Evolutionary conservation across 164 flowering plant genomes (phyloP).

Genomic region (Kalanchoe fedtschenkoi): DNA sequence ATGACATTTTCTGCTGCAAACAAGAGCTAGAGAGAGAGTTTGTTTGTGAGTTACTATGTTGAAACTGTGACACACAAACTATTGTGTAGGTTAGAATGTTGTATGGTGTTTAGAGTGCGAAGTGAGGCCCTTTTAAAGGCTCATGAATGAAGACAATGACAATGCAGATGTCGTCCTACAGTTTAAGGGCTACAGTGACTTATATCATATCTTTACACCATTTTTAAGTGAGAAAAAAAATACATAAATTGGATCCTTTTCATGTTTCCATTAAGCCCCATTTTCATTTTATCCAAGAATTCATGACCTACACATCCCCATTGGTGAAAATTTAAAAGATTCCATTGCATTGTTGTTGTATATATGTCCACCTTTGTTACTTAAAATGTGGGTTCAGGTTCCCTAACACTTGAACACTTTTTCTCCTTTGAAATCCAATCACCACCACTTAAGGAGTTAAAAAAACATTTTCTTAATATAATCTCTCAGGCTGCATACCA

Average conservation of each 20-base stretch:
- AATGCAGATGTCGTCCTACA: slow-evolving; percentile 1
- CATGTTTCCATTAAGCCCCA: slow-evolving; percentile 1
- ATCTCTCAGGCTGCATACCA: neutral
- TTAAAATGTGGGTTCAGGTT: slow-evolving; percentile 1
- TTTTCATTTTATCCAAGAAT: slow-evolving; percentile 1
- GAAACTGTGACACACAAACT: too few relatives aligned
- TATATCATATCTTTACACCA: neutral
- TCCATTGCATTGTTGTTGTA: neutral
- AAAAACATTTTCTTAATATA: neutral
- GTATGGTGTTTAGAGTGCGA: neutral
- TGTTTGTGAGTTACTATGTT: too few relatives aligned
- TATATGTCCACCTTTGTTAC: slow-evolving; percentile 2
- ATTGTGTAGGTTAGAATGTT: neutral
- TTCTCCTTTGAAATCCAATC: slow-evolving; percentile 1
- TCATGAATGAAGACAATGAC: slow-evolving; percentile 1
- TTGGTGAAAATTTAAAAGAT: slow-evolving; percentile 2
- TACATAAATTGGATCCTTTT: slow-evolving; percentile 1
- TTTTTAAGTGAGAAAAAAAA: neutral
- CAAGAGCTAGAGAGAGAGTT: too few relatives aligned
- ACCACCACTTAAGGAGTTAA: slow-evolving; percentile 4
- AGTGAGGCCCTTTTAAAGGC: slow-evolving; percentile 3
- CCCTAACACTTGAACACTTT: neutral
- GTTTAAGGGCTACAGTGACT: neutral
- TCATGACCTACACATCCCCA: slow-evolving; percentile 3
- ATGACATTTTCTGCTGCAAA: too few relatives aligned